Conservation (phyloP, 2,329 filamentous ascomycete genomes). For the Penicillium sp. region DNA sequence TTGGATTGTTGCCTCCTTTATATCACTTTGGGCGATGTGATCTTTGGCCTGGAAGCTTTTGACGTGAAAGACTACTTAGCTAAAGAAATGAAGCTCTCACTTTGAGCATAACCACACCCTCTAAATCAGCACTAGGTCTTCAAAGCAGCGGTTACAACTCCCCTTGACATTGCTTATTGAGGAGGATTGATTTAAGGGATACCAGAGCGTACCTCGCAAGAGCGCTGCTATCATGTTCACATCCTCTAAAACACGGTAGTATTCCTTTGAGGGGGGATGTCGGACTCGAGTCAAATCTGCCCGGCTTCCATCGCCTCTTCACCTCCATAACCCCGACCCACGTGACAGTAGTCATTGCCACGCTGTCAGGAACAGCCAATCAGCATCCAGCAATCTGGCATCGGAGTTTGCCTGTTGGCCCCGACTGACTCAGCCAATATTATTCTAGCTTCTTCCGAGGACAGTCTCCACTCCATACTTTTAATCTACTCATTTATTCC, state of each 20-base stretch:
- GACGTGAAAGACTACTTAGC: background rate
- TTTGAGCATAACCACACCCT: background rate
- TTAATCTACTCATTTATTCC: constrained; percentile 25
- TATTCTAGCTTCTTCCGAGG: constrained; percentile 34
- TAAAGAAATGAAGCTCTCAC: background rate
- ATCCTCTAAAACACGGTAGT: too few relatives aligned
- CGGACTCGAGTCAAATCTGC: background rate
- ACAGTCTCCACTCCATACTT: constrained; percentile 24
- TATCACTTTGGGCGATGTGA: background rate
- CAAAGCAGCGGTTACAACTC: background rate
- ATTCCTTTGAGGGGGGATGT: too few relatives aligned
- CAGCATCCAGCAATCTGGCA: constrained; percentile 5
- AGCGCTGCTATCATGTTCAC: background rate
- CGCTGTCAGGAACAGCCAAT: constrained; percentile 1
- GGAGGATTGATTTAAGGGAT: background rate
- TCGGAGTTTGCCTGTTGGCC: constrained; percentile 20
- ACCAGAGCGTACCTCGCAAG: background rate
- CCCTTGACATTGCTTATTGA: background rate
- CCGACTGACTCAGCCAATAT: constrained; percentile 30
- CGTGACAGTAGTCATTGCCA: background rate
- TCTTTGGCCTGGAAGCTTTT: background rate
- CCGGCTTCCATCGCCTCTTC: too few relatives aligned
- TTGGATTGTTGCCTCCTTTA: background rate
- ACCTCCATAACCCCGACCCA: background rate
- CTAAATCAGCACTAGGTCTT: background rate